A percentile compares a stretch with the other conserved stretches of the same genome.
Conservation (phyloP, 164 flowering plant species). For the Dillenia suffruticosa region DNA sequence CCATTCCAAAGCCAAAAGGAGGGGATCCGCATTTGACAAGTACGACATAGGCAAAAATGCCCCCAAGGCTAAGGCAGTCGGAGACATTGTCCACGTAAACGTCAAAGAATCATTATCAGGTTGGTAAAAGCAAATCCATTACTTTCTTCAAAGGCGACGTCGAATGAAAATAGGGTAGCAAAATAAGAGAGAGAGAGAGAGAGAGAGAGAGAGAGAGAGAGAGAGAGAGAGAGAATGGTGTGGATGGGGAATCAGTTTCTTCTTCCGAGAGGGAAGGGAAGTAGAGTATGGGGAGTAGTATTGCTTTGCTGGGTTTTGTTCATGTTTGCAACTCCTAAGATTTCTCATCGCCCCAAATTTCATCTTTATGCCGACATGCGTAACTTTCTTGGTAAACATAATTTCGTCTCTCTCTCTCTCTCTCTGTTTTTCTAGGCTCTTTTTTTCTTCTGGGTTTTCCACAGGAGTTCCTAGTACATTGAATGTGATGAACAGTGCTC, state of each 20-base stretch:
- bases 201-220: too few species aligned
- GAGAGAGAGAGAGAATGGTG: background rate
- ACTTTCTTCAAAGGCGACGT: background rate
- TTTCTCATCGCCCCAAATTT: slow-evolving; percentile 33
- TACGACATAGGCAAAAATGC: too few species aligned
- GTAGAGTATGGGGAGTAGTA: slow-evolving; percentile 26
- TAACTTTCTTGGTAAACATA: slow-evolving; percentile 39
- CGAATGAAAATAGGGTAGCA: background rate
- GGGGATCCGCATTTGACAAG: too few species aligned
- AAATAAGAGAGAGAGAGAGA: background rate
- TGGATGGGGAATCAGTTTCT: slow-evolving; percentile 11
- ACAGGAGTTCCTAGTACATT: slow-evolving; percentile 33
- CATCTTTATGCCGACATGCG: slow-evolving; percentile 51
- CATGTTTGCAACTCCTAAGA: slow-evolving; percentile 41
- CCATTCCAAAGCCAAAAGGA: too few species aligned
- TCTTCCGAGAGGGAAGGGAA: slow-evolving; percentile 16
- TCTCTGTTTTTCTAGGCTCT: background rate
- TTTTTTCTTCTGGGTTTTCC: slow-evolving; percentile 1
- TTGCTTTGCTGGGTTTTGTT: slow-evolving; percentile 30
- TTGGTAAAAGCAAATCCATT: too few species aligned
- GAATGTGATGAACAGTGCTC: slow-evolving; percentile 17
- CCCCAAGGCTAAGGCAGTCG: too few species aligned
- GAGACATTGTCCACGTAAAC: too few species aligned
- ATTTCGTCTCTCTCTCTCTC: background rate
- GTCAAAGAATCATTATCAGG: too few species aligned